phyloP scores from a whole-genome alignment of 202 grass and related monocot species.

The Brachypodium distachyon region DNA sequence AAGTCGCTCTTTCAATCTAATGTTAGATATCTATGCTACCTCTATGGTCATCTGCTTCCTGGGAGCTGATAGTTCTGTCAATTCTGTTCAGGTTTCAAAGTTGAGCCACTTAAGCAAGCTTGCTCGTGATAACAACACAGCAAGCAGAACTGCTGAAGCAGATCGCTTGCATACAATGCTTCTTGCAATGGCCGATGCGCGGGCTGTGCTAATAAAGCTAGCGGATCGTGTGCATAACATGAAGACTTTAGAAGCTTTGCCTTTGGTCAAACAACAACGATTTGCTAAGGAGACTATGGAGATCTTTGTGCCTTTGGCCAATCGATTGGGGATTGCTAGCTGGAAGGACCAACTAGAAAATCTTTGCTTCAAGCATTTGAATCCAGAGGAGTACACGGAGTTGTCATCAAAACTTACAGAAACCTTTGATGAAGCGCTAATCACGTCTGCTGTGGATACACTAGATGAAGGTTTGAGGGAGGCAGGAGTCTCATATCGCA shows the following conservation, averaged over 20 bases:
- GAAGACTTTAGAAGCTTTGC: slow-evolving; percentile 70
- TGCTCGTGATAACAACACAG: slow-evolving; percentile 92
- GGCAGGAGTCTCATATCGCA: slow-evolving; percentile 52
- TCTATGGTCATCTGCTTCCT: not conserved
- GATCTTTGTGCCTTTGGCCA: slow-evolving; percentile 91
- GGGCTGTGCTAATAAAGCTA: slow-evolving; percentile 88
- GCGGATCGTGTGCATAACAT: slow-evolving; percentile 97
- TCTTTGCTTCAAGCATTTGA: slow-evolving; percentile 79
- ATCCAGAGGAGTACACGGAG: slow-evolving; percentile 62
- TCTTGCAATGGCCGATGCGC: slow-evolving; percentile 93
- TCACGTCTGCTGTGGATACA: slow-evolving; percentile 55
- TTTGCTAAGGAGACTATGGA: slow-evolving; percentile 91
- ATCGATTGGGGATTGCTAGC: slow-evolving; percentile 78
- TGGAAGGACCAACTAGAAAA: slow-evolving; percentile 95
- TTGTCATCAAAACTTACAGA: slow-evolving; percentile 61
- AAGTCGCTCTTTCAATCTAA: not conserved
- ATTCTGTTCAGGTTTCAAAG: slow-evolving; percentile 78
- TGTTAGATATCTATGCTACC: not conserved
- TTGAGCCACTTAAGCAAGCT: slow-evolving; percentile 91
- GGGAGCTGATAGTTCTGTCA: slow-evolving; percentile 2
- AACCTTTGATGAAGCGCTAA: slow-evolving; percentile 62
- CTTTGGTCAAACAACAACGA: slow-evolving; percentile 67
- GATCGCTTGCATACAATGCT: slow-evolving; percentile 97
- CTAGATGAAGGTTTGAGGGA: slow-evolving; percentile 55
- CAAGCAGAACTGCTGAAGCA: slow-evolving; percentile 71